Percentiles rank a stretch among this genome's conserved stretches.
phyloP scores from a whole-genome alignment of 305 asterid genomes.

The Rubia tinctorum region DNA sequence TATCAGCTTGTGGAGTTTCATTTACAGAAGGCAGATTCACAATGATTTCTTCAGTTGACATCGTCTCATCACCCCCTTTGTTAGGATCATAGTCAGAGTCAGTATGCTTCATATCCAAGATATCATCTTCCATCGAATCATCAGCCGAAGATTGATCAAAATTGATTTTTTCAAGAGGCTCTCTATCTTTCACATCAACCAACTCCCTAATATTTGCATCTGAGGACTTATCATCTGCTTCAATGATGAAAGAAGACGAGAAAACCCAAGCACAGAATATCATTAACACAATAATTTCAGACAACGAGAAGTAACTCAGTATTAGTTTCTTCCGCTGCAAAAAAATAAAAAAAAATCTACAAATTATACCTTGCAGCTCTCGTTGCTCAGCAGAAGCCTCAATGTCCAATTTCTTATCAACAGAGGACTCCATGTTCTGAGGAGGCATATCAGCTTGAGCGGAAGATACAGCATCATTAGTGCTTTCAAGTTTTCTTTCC shows the following conservation, averaged over 20 bases:
- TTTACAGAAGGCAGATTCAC: not conserved
- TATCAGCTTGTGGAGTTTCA: constrained; percentile 16
- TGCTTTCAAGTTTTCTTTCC: constrained; percentile 11
- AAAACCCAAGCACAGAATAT: not conserved
- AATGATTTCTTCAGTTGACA: constrained; percentile 17
- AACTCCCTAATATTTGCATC: constrained; percentile 18
- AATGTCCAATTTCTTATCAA: constrained; percentile 18
- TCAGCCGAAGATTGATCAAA: constrained; percentile 32
- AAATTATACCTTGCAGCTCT: constrained; percentile 22
- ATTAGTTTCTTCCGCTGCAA: not conserved
- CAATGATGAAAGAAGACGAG: not conserved
- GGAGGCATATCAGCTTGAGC: constrained; percentile 14
- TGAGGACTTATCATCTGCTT: constrained; percentile 7
- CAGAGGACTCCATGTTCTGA: constrained; percentile 15
- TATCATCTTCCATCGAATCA: constrained; percentile 35
- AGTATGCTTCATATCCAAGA: constrained; percentile 18
- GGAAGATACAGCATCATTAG: not conserved
- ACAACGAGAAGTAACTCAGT: not conserved
- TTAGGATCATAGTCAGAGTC: constrained; percentile 22
- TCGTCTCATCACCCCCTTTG: constrained; percentile 18
- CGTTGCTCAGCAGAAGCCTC: constrained; percentile 24
- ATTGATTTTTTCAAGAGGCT: constrained; percentile 29
- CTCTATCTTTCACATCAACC: constrained; percentile 25
- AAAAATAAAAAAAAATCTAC: not conserved
- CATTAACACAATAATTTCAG: not conserved